Conservation (phyloP, 108 stramenopile species). For the Fragilaria crotonensis region DNA sequence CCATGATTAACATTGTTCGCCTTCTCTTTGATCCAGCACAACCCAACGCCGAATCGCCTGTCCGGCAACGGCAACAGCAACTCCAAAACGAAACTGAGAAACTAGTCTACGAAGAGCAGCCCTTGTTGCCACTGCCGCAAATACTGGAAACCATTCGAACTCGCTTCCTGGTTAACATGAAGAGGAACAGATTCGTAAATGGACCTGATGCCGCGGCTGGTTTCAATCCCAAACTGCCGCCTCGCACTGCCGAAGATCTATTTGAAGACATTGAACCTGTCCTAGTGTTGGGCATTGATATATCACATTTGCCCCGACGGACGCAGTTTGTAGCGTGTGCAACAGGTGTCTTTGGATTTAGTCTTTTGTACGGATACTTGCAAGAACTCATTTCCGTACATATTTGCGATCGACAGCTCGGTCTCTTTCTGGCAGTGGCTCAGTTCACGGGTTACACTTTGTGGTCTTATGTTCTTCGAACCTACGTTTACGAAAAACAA, state of each 20-base stretch:
- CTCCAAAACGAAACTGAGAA: too few species aligned
- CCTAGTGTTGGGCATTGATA: conserved; percentile 70
- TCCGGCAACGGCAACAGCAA: too few species aligned
- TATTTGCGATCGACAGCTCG: conserved; percentile 71
- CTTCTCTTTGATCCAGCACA: too few species aligned
- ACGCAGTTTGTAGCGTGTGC: conserved; percentile 71
- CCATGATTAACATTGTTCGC: too few species aligned
- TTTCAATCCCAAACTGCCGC: background rate
- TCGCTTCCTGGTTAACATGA: too few species aligned
- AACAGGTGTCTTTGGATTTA: conserved; percentile 68
- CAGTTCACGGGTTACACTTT: conserved; percentile 81
- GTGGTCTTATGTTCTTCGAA: conserved; percentile 38
- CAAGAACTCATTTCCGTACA: conserved; percentile 82
- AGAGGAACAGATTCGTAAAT: background rate
- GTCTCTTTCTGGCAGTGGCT: conserved; percentile 67
- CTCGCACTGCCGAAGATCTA: background rate
- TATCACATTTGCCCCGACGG: conserved; percentile 44
- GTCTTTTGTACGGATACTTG: conserved; percentile 77
- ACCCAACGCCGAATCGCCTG: too few species aligned
- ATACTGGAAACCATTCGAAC: too few species aligned
- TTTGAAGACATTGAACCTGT: conserved; percentile 36
- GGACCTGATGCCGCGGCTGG: background rate
- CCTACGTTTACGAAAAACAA: conserved; percentile 38
- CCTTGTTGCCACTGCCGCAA: too few species aligned
- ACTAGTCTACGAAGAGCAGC: too few species aligned